phyloP scores from a whole-genome alignment of 192 early-diverging fungal genomes.

The Rhizophagus sp. region DNA sequence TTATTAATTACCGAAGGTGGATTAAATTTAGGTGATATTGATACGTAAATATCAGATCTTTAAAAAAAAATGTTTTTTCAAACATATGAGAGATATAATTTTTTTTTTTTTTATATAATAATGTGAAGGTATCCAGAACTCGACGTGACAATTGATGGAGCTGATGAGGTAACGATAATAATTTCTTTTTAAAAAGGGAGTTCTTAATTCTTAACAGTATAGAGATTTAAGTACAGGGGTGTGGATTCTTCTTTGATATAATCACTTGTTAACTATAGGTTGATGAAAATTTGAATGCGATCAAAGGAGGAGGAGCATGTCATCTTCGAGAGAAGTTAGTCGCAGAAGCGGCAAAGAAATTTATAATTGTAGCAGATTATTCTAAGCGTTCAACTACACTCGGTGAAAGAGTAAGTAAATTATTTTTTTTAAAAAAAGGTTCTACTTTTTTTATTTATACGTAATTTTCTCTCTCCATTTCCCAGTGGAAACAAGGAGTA shows the following conservation, averaged over 20 bases:
- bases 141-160: constrained; percentile 93
- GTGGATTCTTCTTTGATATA: not conserved
- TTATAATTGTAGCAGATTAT: constrained; percentile 90
- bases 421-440: not conserved
- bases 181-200: not conserved
- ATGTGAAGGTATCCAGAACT: constrained; percentile 61
- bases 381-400: constrained; percentile 78
- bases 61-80: constrained; percentile 14
- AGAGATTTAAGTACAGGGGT: not conserved
- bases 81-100: not conserved
- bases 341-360: constrained; percentile 76
- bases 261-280: constrained; percentile 44
- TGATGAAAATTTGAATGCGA: constrained; percentile 83
- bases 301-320: constrained; percentile 94
- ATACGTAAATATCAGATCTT: constrained; percentile 59
- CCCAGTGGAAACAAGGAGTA: constrained; percentile 84
- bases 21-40: constrained; percentile 72
- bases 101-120: not conserved
- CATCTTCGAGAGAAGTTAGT: constrained; percentile 95
- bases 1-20: constrained; percentile 82
- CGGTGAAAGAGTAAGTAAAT: constrained; percentile 60
- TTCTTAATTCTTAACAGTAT: not conserved
- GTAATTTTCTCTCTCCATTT: constrained; percentile 1
- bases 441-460: not conserved
- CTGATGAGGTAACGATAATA: constrained; percentile 62